Conservation (phyloP, 192 early-diverging fungal genomes). For the Backusella tuberculispora region DNA sequence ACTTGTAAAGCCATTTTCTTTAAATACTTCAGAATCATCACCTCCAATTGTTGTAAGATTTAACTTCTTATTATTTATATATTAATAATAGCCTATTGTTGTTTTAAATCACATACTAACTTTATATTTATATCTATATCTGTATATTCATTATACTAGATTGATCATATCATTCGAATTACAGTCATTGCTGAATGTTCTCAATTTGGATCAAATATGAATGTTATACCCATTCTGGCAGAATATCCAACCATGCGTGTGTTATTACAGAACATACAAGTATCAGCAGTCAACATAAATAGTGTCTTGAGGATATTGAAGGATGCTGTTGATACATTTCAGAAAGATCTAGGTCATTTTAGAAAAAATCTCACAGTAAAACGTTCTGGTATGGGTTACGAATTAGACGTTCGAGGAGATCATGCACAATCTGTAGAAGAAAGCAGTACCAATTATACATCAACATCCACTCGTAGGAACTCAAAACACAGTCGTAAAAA, state of each 20-base stretch:
- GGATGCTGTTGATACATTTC: slow-evolving; percentile 46
- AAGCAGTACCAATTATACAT: background rate
- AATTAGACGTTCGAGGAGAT: slow-evolving; percentile 42
- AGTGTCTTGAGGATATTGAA: slow-evolving; percentile 46
- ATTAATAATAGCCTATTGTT: background rate
- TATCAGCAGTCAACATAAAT: slow-evolving; percentile 43
- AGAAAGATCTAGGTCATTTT: slow-evolving; percentile 46
- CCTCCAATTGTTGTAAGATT: background rate
- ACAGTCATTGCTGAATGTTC: slow-evolving; percentile 65
- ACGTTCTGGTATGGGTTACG: slow-evolving; percentile 51
- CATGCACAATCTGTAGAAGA: slow-evolving; percentile 18
- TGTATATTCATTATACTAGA: background rate
- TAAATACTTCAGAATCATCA: background rate
- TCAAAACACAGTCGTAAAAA: slow-evolving; percentile 3
- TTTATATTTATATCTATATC: too few species aligned
- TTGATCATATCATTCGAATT: slow-evolving; percentile 46
- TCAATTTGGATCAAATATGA: slow-evolving; percentile 61
- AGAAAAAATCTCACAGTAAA: slow-evolving; percentile 44
- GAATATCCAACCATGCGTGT: slow-evolving; percentile 65
- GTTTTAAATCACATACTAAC: too few species aligned
- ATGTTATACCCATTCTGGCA: slow-evolving; percentile 57
- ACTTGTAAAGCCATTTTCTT: slow-evolving; percentile 41
- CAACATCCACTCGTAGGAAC: background rate
- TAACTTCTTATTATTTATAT: background rate
- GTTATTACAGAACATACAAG: slow-evolving; percentile 51